These are phyloP conservation scores for Entomortierella parvispora DNA, from an alignment of 192 early-diverging fungal species.

Conservation along the genomic window DNA sequence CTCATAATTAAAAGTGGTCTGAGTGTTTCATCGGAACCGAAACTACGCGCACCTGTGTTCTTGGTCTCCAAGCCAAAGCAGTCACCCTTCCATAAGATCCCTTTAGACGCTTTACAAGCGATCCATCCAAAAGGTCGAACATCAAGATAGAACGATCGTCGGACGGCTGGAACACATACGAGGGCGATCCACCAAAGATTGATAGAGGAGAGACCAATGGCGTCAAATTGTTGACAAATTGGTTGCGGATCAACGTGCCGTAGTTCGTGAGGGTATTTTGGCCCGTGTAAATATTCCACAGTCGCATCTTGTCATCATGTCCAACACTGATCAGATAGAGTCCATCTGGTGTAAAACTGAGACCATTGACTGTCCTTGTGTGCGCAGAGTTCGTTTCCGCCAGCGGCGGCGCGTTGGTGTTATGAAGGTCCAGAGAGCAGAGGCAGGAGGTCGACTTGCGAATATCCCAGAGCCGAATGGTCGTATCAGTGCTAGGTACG, in stretches of 20 bases:
- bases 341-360: slow-evolving; percentile 72
- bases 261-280: slow-evolving; percentile 61
- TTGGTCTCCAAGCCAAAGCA: slow-evolving; percentile 67
- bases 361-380: slow-evolving; percentile 68
- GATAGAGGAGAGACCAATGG: slow-evolving; percentile 44
- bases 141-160: slow-evolving; percentile 63
- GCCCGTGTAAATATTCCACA: slow-evolving; percentile 72
- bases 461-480: slow-evolving; percentile 86
- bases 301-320: slow-evolving; percentile 67
- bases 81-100: slow-evolving; percentile 71
- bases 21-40: too few species aligned
- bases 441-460: slow-evolving; percentile 77
- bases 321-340: slow-evolving; percentile 65
- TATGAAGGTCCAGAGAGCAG: slow-evolving; percentile 68
- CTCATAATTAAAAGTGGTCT: too few species aligned
- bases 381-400: slow-evolving; percentile 61
- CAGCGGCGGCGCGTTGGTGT: slow-evolving; percentile 48
- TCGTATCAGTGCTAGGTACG: slow-evolving; percentile 66
- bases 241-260: slow-evolving; percentile 35
- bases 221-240: slow-evolving; percentile 28
- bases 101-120: slow-evolving; percentile 60
- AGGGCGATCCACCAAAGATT: slow-evolving; percentile 35
- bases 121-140: slow-evolving; percentile 68
- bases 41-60: slow-evolving; percentile 54
- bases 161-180: slow-evolving; percentile 69